phyloP scores from a whole-genome alignment of 139 green algal species.

The Gonium pectorale region DNA sequence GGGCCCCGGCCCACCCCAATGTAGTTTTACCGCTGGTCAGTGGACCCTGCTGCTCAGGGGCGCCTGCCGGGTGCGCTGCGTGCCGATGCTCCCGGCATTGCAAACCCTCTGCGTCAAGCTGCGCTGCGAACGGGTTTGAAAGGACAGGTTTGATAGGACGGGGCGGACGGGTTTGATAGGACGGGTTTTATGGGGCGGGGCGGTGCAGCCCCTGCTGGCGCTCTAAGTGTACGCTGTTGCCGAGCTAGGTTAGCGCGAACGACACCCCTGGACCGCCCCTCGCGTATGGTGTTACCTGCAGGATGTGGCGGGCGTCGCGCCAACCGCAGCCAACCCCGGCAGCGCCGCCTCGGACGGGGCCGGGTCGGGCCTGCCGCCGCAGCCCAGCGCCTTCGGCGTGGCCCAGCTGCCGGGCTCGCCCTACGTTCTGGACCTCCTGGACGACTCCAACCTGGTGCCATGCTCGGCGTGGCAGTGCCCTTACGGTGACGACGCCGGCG shows the following conservation, averaged over 20 bases:
- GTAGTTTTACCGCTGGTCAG: no score
- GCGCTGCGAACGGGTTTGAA: neutral
- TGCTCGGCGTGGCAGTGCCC: neutral
- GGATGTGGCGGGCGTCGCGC: neutral
- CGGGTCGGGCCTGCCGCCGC: neutral
- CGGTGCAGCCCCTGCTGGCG: no score
- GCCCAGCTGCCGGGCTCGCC: slow-evolving; percentile 4
- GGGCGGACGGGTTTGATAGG: no score
- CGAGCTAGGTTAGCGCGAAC: no score
- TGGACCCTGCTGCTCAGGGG: no score
- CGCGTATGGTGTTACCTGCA: no score
- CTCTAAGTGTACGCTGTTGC: no score
- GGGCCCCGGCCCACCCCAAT: no score
- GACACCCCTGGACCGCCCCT: no score
- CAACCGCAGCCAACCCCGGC: neutral
- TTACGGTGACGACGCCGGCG: neutral
- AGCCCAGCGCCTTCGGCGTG: neutral
- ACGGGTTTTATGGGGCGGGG: no score
- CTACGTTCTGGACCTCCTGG: neutral
- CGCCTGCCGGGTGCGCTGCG: no score
- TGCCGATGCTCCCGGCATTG: no score
- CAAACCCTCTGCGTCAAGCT: neutral
- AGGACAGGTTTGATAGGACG: neutral
- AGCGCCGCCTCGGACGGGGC: neutral
- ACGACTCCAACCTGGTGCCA: neutral